These are phyloP conservation scores for Senecio squalidus DNA, from an alignment of 140 eudicot species.

Conservation along the genomic window DNA sequence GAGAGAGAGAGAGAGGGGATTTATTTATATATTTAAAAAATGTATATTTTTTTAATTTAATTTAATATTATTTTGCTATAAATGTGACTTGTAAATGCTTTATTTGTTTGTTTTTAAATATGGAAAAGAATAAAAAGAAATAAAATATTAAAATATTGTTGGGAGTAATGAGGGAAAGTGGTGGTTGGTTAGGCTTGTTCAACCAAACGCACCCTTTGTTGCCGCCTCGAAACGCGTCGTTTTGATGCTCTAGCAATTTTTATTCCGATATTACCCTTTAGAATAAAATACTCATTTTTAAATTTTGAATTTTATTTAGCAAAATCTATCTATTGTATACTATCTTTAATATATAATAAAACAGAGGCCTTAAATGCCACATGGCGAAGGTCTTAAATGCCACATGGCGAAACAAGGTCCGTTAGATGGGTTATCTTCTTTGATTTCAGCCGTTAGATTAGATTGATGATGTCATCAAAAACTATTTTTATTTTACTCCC, in stretches of 20 bases:
- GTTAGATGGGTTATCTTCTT: too few relatives aligned
- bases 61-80: conserved; percentile 9
- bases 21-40: conserved; percentile 37
- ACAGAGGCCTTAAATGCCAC: too few relatives aligned
- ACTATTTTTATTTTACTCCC: too few relatives aligned
- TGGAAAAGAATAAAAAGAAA: neutral
- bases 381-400: too few relatives aligned
- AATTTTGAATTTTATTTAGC: neutral
- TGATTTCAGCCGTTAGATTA: too few relatives aligned
- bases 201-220: conserved; percentile 69
- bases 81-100: conserved; percentile 13
- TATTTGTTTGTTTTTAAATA: neutral
- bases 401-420: too few relatives aligned
- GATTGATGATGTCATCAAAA: too few relatives aligned
- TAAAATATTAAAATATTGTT: conserved; percentile 24
- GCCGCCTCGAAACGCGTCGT: conserved; percentile 57
- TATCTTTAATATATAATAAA: too few relatives aligned
- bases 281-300: too few relatives aligned
- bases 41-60: neutral
- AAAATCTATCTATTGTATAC: neutral
- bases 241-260: conserved; percentile 18
- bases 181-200: conserved; percentile 81
- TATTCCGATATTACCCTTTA: conserved; percentile 16
- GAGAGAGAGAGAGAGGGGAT: conserved; percentile 43
- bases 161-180: conserved; percentile 44